Base-by-base conservation (phyloP, 768 basidiomycete genomes). In the Hericium rajendrae region DNA sequence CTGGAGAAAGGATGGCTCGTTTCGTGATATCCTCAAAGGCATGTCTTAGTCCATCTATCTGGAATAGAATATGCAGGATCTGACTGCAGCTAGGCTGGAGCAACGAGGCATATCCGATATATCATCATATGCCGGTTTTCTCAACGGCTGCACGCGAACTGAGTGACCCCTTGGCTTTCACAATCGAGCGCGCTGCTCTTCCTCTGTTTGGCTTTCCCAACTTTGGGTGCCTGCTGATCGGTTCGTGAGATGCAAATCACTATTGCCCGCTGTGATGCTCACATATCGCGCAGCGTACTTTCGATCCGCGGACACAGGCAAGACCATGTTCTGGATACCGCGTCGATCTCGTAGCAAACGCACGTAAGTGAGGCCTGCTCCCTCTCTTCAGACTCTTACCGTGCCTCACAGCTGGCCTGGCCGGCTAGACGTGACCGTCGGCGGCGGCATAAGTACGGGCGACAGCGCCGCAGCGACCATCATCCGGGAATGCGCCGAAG, bases 201-300 rank as follows among this genome's bases (percentile, higher is more conserved):
- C 75, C 76, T 46, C 57, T 77, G n/a, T 77, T 77, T 58, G 72
- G 74, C 8, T 72, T 77, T 26, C 66, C 70, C 15, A 76, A 77
- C 56, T 77, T 73, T 60, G 76, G 76, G 51, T 74, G 70, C 38
- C 64, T 77, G 15, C 70, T 76, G 13, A 76, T 66, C 15, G 74
- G 75, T 73, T 54, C 54, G 65, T 53, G 13, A 41, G 24, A 24
- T 2, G 24, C 24, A 24, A 24, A 2, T 24, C 4, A 4, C 24
- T 24, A 24, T n/a, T 24, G 24, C 24, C 24, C 24, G 4, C 24
- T 9, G 18, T 9, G 8, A 15, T 2, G 32, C 2, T 28, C 39
- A 46, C 18, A 40, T 5, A 37, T 12, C 3, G 26, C 49, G 38
- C 46, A 74, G 75, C 74, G 1, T 74, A 72, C 51, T 69, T 70